phyloP scores from a whole-genome alignment of 2,329 filamentous ascomycete species.

The Pseudogymnoascus sp. region DNA sequence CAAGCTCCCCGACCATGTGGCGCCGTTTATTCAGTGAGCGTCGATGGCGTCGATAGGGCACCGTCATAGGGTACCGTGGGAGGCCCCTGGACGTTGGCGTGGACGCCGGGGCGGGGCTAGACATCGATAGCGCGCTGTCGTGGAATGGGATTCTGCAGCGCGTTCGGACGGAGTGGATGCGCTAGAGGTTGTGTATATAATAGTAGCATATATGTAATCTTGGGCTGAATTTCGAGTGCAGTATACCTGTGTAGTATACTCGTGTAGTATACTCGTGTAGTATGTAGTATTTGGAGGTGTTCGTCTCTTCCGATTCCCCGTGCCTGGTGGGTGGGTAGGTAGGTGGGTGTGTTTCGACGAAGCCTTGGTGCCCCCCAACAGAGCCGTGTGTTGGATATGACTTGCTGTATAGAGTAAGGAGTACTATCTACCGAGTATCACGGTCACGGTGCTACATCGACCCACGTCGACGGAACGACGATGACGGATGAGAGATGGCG shows the following conservation, averaged over 20 bases:
- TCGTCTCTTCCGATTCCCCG: background rate
- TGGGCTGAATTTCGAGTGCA: too few species aligned
- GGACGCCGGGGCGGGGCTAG: background rate
- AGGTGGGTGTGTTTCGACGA: background rate
- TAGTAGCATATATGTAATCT: too few species aligned
- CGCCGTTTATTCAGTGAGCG: background rate
- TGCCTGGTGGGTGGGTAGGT: background rate
- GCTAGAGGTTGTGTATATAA: background rate
- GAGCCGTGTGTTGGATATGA: background rate
- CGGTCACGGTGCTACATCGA: background rate
- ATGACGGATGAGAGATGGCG: background rate
- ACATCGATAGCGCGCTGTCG: background rate
- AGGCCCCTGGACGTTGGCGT: background rate
- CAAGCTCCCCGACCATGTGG: background rate
- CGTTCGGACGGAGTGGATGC: background rate
- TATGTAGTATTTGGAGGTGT: background rate
- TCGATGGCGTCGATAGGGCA: background rate
- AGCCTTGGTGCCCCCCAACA: background rate
- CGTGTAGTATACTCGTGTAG: too few species aligned
- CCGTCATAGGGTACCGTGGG: background rate
- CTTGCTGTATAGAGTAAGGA: background rate
- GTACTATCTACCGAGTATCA: background rate
- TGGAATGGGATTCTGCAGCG: background rate
- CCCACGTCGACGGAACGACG: background rate
- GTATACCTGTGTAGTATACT: too few species aligned